Evolutionary conservation across 257 asterid species (phyloP).

Genomic region (Oldenlandia corymbosa): DNA sequence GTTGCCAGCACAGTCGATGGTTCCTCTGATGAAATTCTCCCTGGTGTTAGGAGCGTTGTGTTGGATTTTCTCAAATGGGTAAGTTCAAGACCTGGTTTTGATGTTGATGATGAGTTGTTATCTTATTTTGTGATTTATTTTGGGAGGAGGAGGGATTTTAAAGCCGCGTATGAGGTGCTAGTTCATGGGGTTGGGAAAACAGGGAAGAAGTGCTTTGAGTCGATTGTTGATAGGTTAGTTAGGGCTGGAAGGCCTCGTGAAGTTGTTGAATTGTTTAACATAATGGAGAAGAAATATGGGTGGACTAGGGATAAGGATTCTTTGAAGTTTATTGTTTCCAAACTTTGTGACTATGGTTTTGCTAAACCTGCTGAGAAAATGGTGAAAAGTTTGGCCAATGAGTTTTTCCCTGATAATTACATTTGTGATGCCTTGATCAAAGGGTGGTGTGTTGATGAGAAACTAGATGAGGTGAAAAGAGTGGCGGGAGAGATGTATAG

Average conservation of each 20-base stretch:
- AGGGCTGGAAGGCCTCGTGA: constrained; percentile 77
- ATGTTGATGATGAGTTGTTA: constrained; percentile 47
- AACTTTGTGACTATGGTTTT: constrained; percentile 63
- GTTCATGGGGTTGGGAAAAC: constrained; percentile 41
- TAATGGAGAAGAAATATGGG: constrained; percentile 71
- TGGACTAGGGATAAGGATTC: constrained; percentile 47
- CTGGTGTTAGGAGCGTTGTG: constrained; percentile 63
- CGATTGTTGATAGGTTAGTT: constrained; percentile 65
- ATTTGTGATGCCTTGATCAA: constrained; percentile 66
- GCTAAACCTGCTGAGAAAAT: constrained; percentile 86
- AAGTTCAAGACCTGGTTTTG: constrained; percentile 42
- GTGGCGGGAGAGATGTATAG: constrained; percentile 72
- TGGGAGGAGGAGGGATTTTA: constrained; percentile 90
- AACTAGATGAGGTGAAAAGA: constrained; percentile 69
- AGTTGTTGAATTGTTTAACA: constrained; percentile 58
- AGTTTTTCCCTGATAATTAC: constrained; percentile 76
- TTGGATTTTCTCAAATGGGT: constrained; percentile 79
- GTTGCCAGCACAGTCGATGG: constrained; percentile 50
- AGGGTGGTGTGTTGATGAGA: constrained; percentile 88
- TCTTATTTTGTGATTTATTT: constrained; percentile 64
- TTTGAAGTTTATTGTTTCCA: constrained; percentile 51
- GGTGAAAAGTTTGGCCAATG: constrained; percentile 75
- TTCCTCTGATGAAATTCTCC: too few relatives aligned
- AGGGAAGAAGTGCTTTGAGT: constrained; percentile 55
- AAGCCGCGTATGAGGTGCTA: constrained; percentile 70